Evolutionary conservation across 192 early-diverging fungal genomes (phyloP).

Genomic region (Thoreauomyces humboldtii): DNA sequence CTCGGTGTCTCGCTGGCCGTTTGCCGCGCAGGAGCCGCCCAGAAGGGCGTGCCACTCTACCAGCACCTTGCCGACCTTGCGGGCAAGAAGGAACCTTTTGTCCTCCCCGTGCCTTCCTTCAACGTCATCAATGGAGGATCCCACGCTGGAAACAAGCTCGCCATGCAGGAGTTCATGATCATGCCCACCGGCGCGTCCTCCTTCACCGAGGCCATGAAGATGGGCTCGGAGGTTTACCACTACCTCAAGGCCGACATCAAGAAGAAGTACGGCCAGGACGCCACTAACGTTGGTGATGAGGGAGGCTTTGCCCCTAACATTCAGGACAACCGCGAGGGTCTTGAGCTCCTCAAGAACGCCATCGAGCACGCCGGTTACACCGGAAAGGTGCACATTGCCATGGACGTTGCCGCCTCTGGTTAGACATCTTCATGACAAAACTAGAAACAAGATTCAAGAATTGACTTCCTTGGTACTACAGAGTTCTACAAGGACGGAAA

Average conservation of each 20-base stretch:
- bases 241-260: constrained; percentile 95
- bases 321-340: constrained; percentile 93
- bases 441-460: too few species aligned
- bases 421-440: too few species aligned
- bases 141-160: constrained; percentile 99
- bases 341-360: constrained; percentile 84
- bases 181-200: constrained; percentile 89
- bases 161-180: constrained; percentile 99
- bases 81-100: constrained; percentile 75
- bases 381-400: constrained; percentile 94
- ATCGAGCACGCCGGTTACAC: constrained; percentile 95
- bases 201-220: constrained; percentile 96
- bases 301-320: constrained; percentile 99
- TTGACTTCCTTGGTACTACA: too few species aligned
- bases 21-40: constrained; percentile 90
- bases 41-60: constrained; percentile 92
- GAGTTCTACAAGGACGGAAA: constrained; percentile 97
- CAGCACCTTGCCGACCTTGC: constrained; percentile 90
- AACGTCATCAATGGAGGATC: constrained; percentile 99
- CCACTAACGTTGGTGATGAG: constrained; percentile 99
- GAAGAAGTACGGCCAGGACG: constrained; percentile 98
- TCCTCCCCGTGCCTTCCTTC: constrained; percentile 94
- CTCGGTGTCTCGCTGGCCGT: constrained; percentile 97
- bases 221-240: constrained; percentile 98
- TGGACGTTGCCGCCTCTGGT: constrained; percentile 93